Evolutionary conservation across 129 eudicot genomes (phyloP).

Genomic region (Artemisia annua): DNA sequence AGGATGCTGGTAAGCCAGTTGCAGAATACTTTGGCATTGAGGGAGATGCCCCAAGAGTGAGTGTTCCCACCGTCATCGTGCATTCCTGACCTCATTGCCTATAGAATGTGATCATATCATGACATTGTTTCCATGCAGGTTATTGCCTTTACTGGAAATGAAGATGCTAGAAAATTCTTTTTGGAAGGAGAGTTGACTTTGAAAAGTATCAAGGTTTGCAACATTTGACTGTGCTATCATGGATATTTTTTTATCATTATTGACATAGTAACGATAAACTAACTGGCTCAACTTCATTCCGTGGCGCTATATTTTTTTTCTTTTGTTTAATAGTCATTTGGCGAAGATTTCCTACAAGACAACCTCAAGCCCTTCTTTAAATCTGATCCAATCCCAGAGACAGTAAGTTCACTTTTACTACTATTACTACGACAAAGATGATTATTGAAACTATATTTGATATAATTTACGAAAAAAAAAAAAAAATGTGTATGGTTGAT

Average conservation of each 20-base stretch:
- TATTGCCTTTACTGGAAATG: slow-evolving; percentile 69
- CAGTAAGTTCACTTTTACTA: slow-evolving; percentile 39
- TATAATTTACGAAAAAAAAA: no score
- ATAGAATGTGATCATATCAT: background rate
- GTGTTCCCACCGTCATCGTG: slow-evolving; percentile 25
- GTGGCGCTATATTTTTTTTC: background rate
- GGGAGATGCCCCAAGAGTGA: slow-evolving; percentile 63
- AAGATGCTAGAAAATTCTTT: slow-evolving; percentile 61
- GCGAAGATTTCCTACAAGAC: slow-evolving; percentile 65
- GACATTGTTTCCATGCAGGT: slow-evolving; percentile 45
- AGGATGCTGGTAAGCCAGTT: slow-evolving; percentile 72
- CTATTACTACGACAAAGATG: background rate
- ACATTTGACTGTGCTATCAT: background rate
- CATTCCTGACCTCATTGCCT: background rate
- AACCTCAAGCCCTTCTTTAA: slow-evolving; percentile 86
- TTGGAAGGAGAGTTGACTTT: slow-evolving; percentile 70
- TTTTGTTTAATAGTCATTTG: slow-evolving; percentile 51
- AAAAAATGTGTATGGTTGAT: background rate
- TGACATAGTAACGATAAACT: background rate
- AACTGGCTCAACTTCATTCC: background rate
- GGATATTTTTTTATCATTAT: background rate
- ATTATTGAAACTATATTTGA: background rate
- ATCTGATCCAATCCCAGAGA: slow-evolving; percentile 87
- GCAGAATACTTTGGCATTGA: slow-evolving; percentile 72
- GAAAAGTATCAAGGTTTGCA: slow-evolving; percentile 59